Evolutionary conservation across 2,329 filamentous ascomycete genomes (phyloP), one percentile per base, ranked within the genome.

Genomic region (Fusarium sp.): DNA sequence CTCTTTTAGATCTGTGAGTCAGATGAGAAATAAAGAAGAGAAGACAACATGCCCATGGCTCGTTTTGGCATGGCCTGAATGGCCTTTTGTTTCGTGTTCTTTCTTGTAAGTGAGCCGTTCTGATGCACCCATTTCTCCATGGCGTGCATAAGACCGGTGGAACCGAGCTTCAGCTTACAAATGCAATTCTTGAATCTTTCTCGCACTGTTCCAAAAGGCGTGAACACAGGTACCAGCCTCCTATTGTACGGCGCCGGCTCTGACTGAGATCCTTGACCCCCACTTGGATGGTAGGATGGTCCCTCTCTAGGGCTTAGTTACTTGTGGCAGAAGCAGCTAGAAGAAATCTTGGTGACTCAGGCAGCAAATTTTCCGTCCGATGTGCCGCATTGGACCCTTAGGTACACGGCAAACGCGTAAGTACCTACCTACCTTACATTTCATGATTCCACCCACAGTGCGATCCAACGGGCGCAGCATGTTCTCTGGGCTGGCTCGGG

Each of bases 271-370:
- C 49, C 50, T 57, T 19, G 21, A 53, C 62, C 60, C 65, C 67
- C 66, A 66, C 62, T 15, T 39, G 42, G 42, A 14, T 51, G 24
- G 47, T 14, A 36, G 42, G 42, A 14, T 51, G 24, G 47, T 66
- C 34, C 39, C 65, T 53, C 38, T 65, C 57, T 36, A 51, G 45
- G 65, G 36, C 43, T 43, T 60, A 55, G 44, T 62, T 43, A 44
- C 60, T 56, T 49, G 57, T 61, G 26, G 53, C 57, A 70, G 72
- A 75, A 77, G 46, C 67, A 67, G 67, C 76, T 75, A 77, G 76
- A 76, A 76, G 53, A 51, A 53, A 53, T 68, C 57, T 75, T 73
- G 73, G 66, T 77, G 76, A 78, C 77, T 79, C 76, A 80, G 78
- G 78, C 78, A 79, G 71, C 76, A 76, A 78, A 59, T 43, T 65